Evolutionary conservation across 345 rosid genomes (phyloP).

Genomic region (Mallotus nudiflorus): DNA sequence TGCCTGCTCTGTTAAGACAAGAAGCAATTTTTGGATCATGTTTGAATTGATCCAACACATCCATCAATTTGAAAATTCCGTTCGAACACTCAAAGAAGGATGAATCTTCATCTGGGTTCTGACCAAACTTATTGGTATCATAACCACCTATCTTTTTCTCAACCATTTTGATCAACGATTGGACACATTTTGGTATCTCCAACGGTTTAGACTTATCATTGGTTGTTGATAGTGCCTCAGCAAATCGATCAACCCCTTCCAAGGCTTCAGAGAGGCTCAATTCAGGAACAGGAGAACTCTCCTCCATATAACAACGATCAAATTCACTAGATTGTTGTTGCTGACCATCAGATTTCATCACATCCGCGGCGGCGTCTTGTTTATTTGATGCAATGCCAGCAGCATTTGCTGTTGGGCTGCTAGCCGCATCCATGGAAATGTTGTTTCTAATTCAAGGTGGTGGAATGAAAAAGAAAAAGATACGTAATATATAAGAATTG

Average conservation of each 20-base stretch:
- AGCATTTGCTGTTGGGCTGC: slow-evolving; percentile 24
- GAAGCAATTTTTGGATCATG: slow-evolving; percentile 11
- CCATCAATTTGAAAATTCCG: slow-evolving; percentile 40
- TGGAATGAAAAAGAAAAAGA: background rate
- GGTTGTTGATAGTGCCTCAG: slow-evolving; percentile 22
- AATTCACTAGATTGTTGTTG: background rate
- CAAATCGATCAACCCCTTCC: slow-evolving; percentile 51
- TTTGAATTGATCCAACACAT: slow-evolving; percentile 30
- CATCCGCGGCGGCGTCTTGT: background rate
- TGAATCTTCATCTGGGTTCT: slow-evolving; percentile 40
- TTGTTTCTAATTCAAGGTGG: too few relatives aligned
- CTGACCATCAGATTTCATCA: background rate
- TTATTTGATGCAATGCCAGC: background rate
- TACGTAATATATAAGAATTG: too few relatives aligned
- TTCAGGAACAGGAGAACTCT: slow-evolving; percentile 9
- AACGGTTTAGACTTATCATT: slow-evolving; percentile 6
- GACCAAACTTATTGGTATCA: slow-evolving; percentile 38
- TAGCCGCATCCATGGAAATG: slow-evolving; percentile 13
- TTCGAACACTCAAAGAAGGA: slow-evolving; percentile 40
- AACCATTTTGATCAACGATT: slow-evolving; percentile 42
- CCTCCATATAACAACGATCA: background rate
- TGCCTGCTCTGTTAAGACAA: slow-evolving; percentile 6
- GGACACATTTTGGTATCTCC: slow-evolving; percentile 42
- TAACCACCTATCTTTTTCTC: slow-evolving; percentile 46
- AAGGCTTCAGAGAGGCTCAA: slow-evolving; percentile 23